These are phyloP conservation scores for Solanum chmielewskii DNA, from an alignment of 257 asterid genomes.

Conservation along the genomic window DNA sequence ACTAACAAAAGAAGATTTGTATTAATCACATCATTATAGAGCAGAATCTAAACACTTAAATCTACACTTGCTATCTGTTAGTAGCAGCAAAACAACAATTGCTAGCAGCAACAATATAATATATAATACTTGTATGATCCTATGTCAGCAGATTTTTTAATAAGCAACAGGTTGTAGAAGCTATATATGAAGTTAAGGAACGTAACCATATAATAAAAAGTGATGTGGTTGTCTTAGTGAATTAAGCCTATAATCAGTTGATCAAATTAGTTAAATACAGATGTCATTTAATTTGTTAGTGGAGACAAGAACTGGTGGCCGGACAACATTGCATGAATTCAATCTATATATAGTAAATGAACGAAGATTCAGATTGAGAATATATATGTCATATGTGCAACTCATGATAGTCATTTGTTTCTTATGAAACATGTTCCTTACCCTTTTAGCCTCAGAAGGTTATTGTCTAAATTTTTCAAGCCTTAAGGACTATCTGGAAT, in stretches of 20 bases:
- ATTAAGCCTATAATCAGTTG: neutral
- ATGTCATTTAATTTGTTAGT: neutral
- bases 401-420: too few species aligned
- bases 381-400: too few species aligned
- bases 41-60: neutral
- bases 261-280: neutral
- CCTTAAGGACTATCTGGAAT: too few species aligned
- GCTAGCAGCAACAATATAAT: neutral
- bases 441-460: too few species aligned
- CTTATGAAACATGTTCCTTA: too few species aligned
- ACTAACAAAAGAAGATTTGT: neutral
- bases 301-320: neutral
- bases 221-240: too few species aligned
- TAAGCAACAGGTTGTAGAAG: neutral
- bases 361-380: too few species aligned
- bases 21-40: neutral
- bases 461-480: too few species aligned
- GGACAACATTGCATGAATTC: neutral
- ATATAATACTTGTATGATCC: neutral
- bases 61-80: neutral
- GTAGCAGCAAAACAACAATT: neutral
- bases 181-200: neutral
- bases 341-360: neutral
- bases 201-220: neutral
- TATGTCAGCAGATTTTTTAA: neutral